These are phyloP conservation scores for Phlegmacium glaucopus DNA, from an alignment of 768 basidiomycete species.

Conservation along the genomic window DNA sequence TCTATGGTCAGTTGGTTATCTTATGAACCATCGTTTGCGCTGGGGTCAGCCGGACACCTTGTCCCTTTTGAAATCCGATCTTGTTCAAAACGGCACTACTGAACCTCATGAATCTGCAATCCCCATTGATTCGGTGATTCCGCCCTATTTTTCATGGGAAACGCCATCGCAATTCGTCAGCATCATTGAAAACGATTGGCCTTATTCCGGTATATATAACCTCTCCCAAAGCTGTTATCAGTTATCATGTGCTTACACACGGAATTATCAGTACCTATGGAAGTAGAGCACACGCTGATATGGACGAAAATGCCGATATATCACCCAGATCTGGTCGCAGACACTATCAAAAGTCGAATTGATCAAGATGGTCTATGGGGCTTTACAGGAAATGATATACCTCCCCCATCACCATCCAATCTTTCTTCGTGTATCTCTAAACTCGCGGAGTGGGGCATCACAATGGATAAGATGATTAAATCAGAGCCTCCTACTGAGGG, in stretches of 20 bases:
- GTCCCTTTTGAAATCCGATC: conserved; percentile 53
- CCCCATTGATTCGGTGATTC: too few species aligned
- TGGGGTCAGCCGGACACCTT: conserved; percentile 73
- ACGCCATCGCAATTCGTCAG: conserved; percentile 58
- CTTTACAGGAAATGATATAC: conserved; percentile 61
- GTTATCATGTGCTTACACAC: background rate
- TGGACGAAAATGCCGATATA: conserved; percentile 78
- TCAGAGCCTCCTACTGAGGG: conserved; percentile 48
- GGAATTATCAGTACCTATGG: conserved; percentile 68
- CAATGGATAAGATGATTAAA: conserved; percentile 54
- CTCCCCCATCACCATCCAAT: conserved; percentile 57
- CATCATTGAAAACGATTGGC: conserved; percentile 85
- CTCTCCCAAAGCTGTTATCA: background rate
- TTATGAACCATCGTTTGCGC: conserved; percentile 63
- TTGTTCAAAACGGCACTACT: conserved; percentile 32
- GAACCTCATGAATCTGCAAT: too few species aligned
- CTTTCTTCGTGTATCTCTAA: conserved; percentile 57
- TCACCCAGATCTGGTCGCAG: conserved; percentile 52
- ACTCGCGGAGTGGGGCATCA: conserved; percentile 69
- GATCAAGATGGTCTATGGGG: conserved; percentile 80
- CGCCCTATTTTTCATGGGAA: conserved; percentile 60
- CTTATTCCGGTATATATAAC: conserved; percentile 84
- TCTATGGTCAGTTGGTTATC: conserved; percentile 55
- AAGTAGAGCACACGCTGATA: conserved; percentile 71
- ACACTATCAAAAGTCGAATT: conserved; percentile 51